Percentiles rank a stretch among this genome's conserved stretches.
Evolutionary conservation across 192 early-diverging fungal genomes (phyloP).

Genomic region (Rhizoclosmatium sp.): DNA sequence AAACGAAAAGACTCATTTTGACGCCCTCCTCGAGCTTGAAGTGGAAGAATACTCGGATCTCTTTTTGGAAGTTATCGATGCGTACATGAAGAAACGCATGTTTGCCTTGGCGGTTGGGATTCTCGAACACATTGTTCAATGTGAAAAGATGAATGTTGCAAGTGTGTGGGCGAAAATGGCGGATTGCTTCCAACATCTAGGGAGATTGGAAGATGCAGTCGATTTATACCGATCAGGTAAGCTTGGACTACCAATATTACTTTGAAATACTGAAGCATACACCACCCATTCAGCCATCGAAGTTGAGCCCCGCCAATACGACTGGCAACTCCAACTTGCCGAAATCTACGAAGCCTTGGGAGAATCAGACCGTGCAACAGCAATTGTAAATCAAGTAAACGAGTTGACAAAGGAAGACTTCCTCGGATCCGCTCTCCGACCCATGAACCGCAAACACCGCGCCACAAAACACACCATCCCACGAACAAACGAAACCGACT

Average conservation of each 20-base stretch:
- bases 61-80: conserved; percentile 77
- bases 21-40: conserved; percentile 58
- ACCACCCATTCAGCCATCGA: conserved; percentile 54
- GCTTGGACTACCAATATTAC: neutral
- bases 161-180: conserved; percentile 66
- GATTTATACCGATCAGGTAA: conserved; percentile 55
- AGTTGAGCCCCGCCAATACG: conserved; percentile 67
- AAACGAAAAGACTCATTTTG: conserved; percentile 67
- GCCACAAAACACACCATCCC: neutral
- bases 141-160: conserved; percentile 42
- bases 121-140: conserved; percentile 41
- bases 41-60: conserved; percentile 69
- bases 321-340: conserved; percentile 73
- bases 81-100: conserved; percentile 70
- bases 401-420: conserved; percentile 25
- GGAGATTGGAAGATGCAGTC: conserved; percentile 60
- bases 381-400: conserved; percentile 38
- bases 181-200: conserved; percentile 65
- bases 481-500: neutral
- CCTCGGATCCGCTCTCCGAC: neutral
- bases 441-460: neutral
- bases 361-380: conserved; percentile 48
- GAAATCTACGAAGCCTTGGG: conserved; percentile 79
- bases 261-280: conserved; percentile 8
- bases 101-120: conserved; percentile 70